Evolutionary conservation across 1,139 yeast species (phyloP).

Genomic region (Kodamaea alishanica): DNA sequence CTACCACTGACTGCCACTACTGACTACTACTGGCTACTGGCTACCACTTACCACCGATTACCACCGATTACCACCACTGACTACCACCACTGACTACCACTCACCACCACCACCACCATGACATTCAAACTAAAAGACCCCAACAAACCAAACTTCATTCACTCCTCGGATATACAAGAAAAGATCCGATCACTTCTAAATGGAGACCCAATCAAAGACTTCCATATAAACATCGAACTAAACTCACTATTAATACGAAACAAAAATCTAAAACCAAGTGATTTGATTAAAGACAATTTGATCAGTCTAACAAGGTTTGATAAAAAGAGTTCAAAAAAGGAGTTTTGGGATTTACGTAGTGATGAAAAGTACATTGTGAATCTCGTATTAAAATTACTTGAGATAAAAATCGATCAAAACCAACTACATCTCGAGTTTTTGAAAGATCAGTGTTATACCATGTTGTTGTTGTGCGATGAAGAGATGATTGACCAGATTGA

Average conservation of each 20-base stretch:
- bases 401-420: conserved; percentile 16
- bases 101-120: conserved; percentile 13
- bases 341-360: conserved; percentile 3
- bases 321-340: conserved; percentile 2
- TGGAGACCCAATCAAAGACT: conserved; percentile 11
- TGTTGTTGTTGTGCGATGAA: conserved; percentile 29
- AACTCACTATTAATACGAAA: conserved; percentile 34
- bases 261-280: conserved; percentile 28
- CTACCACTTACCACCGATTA: background rate
- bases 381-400: conserved; percentile 20
- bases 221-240: conserved; percentile 35
- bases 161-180: conserved; percentile 35
- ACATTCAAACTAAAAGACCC: conserved; percentile 14
- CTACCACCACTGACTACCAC: conserved; percentile 1
- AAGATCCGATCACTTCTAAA: conserved; percentile 15
- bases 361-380: conserved; percentile 36
- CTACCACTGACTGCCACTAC: too few species aligned
- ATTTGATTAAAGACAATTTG: conserved; percentile 32
- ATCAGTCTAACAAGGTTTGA: conserved; percentile 31
- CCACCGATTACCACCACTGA: background rate
- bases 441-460: conserved; percentile 31
- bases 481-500: conserved; percentile 28
- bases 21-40: background rate
- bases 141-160: conserved; percentile 39
- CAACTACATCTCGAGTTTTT: conserved; percentile 24